Conservation (phyloP, 257 asterid genomes). For the Solanum chiquidenum region DNA sequence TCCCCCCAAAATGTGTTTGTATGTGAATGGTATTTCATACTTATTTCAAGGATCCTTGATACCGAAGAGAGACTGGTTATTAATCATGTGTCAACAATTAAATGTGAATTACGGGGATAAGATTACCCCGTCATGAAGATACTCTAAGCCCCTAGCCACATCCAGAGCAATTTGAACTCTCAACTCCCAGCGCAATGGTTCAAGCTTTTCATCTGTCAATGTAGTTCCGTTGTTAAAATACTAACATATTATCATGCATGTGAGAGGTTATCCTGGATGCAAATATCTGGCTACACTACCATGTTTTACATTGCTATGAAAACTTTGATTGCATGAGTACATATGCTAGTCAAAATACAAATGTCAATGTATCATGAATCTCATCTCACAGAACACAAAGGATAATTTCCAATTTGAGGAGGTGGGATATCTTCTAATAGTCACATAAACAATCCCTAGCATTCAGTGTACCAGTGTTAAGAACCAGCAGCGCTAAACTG, state of each 20-base stretch:
- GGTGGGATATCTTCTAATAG: neutral
- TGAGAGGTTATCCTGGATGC: neutral
- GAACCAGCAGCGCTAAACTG: neutral
- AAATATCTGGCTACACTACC: neutral
- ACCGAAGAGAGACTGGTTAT: neutral
- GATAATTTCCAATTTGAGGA: neutral
- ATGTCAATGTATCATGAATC: neutral
- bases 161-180: slow-evolving; percentile 89
- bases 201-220: slow-evolving; percentile 46
- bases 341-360: neutral
- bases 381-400: neutral
- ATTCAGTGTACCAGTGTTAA: neutral
- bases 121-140: slow-evolving; percentile 97
- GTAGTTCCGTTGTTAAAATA: neutral
- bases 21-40: neutral
- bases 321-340: neutral
- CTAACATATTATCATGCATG: neutral
- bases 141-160: slow-evolving; percentile 94
- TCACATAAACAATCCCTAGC: neutral
- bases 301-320: neutral
- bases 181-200: slow-evolving; percentile 59
- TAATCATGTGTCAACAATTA: neutral
- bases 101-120: neutral
- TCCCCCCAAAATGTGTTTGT: neutral
- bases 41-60: neutral